Conservation (phyloP, 805 yeast genomes). For the Metschnikowia santaceciliae region DNA sequence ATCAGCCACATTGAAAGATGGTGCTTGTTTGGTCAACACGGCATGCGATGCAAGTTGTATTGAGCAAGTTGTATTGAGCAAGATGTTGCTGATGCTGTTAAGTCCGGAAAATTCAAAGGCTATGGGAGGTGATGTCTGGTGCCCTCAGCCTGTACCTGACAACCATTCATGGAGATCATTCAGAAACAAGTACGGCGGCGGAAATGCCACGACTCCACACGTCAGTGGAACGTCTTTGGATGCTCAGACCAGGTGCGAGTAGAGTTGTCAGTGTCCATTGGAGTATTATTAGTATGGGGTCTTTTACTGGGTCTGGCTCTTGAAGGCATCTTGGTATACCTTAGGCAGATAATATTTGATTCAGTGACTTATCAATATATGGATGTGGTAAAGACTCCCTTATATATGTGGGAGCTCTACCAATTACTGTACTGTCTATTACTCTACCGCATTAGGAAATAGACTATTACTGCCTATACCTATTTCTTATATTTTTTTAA, state of each 20-base stretch:
- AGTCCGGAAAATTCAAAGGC: slow-evolving; percentile 66
- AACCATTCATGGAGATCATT: slow-evolving; percentile 75
- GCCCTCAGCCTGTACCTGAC: slow-evolving; percentile 77
- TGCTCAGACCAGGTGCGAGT: slow-evolving; percentile 66
- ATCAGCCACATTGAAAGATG: slow-evolving; percentile 65
- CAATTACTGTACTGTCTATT: no score
- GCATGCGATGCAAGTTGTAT: slow-evolving; percentile 80
- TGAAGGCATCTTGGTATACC: no score
- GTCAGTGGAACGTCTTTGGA: slow-evolving; percentile 76
- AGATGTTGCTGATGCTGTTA: slow-evolving; percentile 72
- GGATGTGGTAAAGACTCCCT: no score
- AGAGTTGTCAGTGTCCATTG: no score
- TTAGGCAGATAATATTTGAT: no score
- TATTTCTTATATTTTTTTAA: no score
- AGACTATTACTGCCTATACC: no score
- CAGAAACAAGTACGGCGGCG: slow-evolving; percentile 58
- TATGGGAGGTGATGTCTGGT: slow-evolving; percentile 90
- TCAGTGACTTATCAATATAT: no score
- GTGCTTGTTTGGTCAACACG: slow-evolving; percentile 71
- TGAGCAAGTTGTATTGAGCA: slow-evolving; percentile 62
- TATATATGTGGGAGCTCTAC: no score
- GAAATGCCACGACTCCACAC: slow-evolving; percentile 85
- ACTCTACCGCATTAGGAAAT: no score
- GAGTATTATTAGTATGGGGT: no score
- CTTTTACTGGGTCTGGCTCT: no score